Percentiles rank a stretch among this genome's conserved stretches.
These are phyloP conservation scores for Geosiphon pyriformis DNA, from an alignment of 192 early-diverging fungal genomes.

Conservation along the genomic window DNA sequence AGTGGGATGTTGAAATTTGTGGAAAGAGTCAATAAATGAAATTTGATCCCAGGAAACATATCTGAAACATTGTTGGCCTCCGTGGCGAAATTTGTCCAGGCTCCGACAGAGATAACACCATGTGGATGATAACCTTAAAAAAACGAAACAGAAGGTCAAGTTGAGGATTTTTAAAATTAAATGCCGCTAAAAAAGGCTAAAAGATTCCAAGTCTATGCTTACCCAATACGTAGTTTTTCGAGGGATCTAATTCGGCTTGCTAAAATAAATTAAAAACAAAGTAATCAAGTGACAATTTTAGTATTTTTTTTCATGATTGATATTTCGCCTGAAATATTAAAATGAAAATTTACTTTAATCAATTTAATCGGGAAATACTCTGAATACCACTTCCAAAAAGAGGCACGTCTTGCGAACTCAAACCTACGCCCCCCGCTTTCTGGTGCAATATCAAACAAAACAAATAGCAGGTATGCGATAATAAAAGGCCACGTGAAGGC, in stretches of 20 bases:
- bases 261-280: slow-evolving; percentile 24
- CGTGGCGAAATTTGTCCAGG: slow-evolving; percentile 75
- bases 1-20: slow-evolving; percentile 83
- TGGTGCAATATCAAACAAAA: slow-evolving; percentile 66
- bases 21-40: slow-evolving; percentile 75
- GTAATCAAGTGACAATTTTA: too few relatives aligned
- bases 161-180: slow-evolving; percentile 6
- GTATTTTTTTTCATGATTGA: too few relatives aligned
- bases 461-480: slow-evolving; percentile 71
- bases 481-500: slow-evolving; percentile 51
- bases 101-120: slow-evolving; percentile 80
- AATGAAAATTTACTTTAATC: slow-evolving; percentile 48
- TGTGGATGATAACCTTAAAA: slow-evolving; percentile 80
- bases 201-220: background rate
- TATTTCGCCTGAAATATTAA: too few relatives aligned
- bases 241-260: slow-evolving; percentile 79
- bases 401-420: slow-evolving; percentile 40
- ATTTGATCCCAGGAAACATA: slow-evolving; percentile 72
- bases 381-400: slow-evolving; percentile 71
- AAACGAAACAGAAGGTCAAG: background rate
- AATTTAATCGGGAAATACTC: slow-evolving; percentile 78
- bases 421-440: slow-evolving; percentile 73
- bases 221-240: slow-evolving; percentile 84
- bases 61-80: slow-evolving; percentile 72
- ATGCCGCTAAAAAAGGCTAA: background rate